Evolutionary conservation across 2,329 filamentous ascomycete species (phyloP).

Genomic region (Colletotrichum spinosum): DNA sequence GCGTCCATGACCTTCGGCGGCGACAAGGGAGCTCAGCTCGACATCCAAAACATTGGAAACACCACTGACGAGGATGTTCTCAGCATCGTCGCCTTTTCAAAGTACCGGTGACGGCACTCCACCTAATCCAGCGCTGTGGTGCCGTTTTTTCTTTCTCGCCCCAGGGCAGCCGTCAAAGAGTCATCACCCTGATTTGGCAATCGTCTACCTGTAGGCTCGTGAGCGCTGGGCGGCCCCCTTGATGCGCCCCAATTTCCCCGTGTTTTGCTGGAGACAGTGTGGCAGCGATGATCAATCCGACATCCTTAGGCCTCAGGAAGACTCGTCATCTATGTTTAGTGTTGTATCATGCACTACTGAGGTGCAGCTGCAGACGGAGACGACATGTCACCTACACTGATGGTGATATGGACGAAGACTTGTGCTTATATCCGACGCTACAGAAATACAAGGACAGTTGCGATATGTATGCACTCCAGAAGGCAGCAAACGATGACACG

Average conservation of each 20-base stretch:
- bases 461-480: not conserved
- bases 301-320: conserved; percentile 27
- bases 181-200: conserved; percentile 32
- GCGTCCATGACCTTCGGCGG: conserved; percentile 32
- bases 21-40: conserved; percentile 1
- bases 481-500: conserved; percentile 17
- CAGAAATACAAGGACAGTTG: not conserved
- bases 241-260: conserved; percentile 25
- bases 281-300: conserved; percentile 25
- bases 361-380: too few species aligned
- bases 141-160: conserved; percentile 37
- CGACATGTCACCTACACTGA: too few species aligned
- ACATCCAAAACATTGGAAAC: too few species aligned
- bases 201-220: conserved; percentile 1
- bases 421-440: too few species aligned
- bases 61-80: too few species aligned
- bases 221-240: conserved; percentile 18
- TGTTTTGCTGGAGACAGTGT: conserved; percentile 23
- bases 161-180: conserved; percentile 21
- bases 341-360: too few species aligned
- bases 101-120: not conserved
- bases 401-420: too few species aligned
- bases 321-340: conserved; percentile 27
- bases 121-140: conserved; percentile 25
- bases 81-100: too few species aligned